Evolutionary conservation across 179 eudicot species (phyloP), one percentile per base, ranked within the genome.

Genomic region (Silene noctiflora): DNA sequence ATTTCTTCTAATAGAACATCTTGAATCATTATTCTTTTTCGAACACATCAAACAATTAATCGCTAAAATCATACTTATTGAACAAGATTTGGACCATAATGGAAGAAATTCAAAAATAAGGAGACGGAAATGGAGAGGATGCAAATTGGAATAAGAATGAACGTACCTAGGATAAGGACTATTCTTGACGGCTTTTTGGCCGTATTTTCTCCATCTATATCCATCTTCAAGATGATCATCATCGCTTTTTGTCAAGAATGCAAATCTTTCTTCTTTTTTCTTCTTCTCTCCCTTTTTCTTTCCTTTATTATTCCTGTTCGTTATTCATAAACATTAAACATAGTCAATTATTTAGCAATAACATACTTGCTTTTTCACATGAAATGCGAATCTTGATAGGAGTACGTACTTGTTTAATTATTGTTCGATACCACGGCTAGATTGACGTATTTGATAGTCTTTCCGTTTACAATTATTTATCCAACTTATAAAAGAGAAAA

Each of bases 211-310:
- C 91, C 94, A 89, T 81, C 93, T 81, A 75, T 89, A 89, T 3
- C 94, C 94, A 82, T 91, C 97, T 86, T 91, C 97, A 44, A 92
- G 89, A 81, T 92, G 89, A 87, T 92, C 97, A 19, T 89, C 85
- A 48, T 90, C 93, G 66, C 93, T 92, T 82, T 90, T 90, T 24
- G 95, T 90, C 90, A 89, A 85, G 88, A 92, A 92, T 31, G 97
- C 94, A 75, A 87, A 86, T 71, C 95, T 69, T 24, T 90, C 86
- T 44, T 87, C 90, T 33, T 71, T 87, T 81, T 89, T 73, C 87
- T 87, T 90, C 85, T 90, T 92, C 78, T 83, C 90, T 19, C 80
- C 87, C 63, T 89, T 89, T 83, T 92, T 92, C 81, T 86, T 87
- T 33, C 75, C 74, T 71, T 82, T 87, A 22, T 67, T 88, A n/a